phyloP scores from a whole-genome alignment of 805 yeast species.

The Millerago galiae region DNA sequence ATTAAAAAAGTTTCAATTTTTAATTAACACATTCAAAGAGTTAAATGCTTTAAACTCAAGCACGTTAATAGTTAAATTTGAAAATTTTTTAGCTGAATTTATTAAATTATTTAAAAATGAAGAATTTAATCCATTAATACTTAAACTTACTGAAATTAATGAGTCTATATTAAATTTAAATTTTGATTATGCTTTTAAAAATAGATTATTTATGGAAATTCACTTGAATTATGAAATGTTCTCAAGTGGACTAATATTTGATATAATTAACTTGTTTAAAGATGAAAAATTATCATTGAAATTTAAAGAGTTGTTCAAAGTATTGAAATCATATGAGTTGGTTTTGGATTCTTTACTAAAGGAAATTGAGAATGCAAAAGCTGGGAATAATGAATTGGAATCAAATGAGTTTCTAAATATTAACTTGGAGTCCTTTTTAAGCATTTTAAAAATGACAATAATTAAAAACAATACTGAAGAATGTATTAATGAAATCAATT shows the following conservation, averaged over 20 bases:
- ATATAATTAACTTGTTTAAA: not conserved
- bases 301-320: slow-evolving; percentile 1
- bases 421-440: not conserved
- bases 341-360: not conserved
- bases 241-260: not conserved
- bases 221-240: not conserved
- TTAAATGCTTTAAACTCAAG: not conserved
- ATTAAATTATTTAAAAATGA: slow-evolving; percentile 1
- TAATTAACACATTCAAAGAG: not conserved
- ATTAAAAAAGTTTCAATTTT: not conserved
- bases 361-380: not conserved
- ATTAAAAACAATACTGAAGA: not conserved
- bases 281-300: not conserved
- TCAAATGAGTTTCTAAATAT: not conserved
- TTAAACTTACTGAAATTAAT: not conserved
- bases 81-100: not conserved
- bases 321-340: not conserved
- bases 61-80: not conserved
- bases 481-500: not conserved
- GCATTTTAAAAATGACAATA: not conserved
- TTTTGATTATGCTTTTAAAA: not conserved
- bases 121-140: not conserved
- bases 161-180: not conserved
- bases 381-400: not conserved
- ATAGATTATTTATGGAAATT: not conserved